Evolutionary conservation across 1,284 basidiomycete genomes (phyloP), one percentile per base, ranked within the genome.

Genomic region (Ustilago vetiveriae): DNA sequence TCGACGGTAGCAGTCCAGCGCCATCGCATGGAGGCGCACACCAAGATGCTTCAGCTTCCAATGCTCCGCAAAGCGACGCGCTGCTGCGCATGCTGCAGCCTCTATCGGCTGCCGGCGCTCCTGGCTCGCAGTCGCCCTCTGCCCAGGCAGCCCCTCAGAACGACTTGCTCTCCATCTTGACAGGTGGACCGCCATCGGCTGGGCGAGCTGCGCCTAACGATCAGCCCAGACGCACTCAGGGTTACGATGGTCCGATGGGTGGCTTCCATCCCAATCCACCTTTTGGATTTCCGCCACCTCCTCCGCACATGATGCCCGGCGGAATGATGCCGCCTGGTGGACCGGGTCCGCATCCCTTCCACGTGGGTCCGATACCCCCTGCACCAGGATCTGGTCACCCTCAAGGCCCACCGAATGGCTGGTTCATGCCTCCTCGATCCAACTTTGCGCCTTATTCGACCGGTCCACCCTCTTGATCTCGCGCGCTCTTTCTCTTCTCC

Each of bases 111-210:
- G 30, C 29, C 0, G 36, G 41, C 21, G 50, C 24, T 6, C 22
- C 39, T 4, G 40, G 27, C 4, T 50, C 48, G 43, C 54, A 53
- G 32, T 54, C 59, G 37, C 52, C 49, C 22, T 40, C 29, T 10
- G 48, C 55, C 4, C 66, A 63, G 8, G 39, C 49, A 19, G 55
- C 57, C 4, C 44, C 51, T 6, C 52, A 63, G 50, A 71, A 66
- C 21, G 68, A 71, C 35, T 40, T 71, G 33, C 52, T 71, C 29
- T 65, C 68, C n/a, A 71, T 71, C 17, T 36, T 71, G 33, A 62
- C 68, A 2, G 68, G 32, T 14, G 67, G 68, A 1, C 27, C 57
- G 32, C 57, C 51, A 4, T 21, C 38, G n/a, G 44, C 46, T 2
- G 46, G 38, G 11, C 51, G 46, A 37, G 23, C 43, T 24, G 39